These are phyloP conservation scores for Ananas comosus DNA, from an alignment of 176 grass and related monocot genomes.

Conservation along the genomic window DNA sequence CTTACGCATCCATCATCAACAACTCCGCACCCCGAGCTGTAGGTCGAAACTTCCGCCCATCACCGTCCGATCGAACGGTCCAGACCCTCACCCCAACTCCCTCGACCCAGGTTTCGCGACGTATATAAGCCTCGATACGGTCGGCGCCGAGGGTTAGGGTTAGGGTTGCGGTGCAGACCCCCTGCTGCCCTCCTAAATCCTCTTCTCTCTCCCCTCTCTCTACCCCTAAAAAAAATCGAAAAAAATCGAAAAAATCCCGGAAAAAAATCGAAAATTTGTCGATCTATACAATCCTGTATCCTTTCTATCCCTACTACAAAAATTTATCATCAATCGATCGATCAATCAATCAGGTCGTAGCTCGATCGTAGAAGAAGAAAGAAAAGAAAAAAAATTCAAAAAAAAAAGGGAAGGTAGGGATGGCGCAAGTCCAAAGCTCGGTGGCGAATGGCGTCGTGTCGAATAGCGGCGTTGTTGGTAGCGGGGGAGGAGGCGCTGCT, in stretches of 20 bases:
- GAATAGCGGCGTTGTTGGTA: slow-evolving; percentile 23
- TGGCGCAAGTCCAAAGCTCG: slow-evolving; percentile 11
- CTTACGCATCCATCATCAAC: no score
- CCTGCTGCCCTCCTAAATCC: slow-evolving; percentile 11
- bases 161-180: slow-evolving; percentile 9
- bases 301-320: no score
- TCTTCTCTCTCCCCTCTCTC: background rate
- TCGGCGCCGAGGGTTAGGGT: background rate
- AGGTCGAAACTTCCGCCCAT: no score
- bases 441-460: no score
- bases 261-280: background rate
- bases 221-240: slow-evolving; percentile 2
- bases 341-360: background rate
- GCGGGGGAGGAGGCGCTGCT: slow-evolving; percentile 15
- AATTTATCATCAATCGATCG: background rate
- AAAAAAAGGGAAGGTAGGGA: background rate
- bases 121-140: background rate
- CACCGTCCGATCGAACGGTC: no score
- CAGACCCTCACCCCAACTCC: no score
- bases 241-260: background rate
- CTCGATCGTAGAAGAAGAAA: background rate
- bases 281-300: background rate
- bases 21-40: no score
- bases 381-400: background rate
- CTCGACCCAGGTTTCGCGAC: no score